Evolutionary conservation across 768 basidiomycete species (phyloP), one percentile per base, ranked within the genome.

Genomic region (Phanerochaete sordida): DNA sequence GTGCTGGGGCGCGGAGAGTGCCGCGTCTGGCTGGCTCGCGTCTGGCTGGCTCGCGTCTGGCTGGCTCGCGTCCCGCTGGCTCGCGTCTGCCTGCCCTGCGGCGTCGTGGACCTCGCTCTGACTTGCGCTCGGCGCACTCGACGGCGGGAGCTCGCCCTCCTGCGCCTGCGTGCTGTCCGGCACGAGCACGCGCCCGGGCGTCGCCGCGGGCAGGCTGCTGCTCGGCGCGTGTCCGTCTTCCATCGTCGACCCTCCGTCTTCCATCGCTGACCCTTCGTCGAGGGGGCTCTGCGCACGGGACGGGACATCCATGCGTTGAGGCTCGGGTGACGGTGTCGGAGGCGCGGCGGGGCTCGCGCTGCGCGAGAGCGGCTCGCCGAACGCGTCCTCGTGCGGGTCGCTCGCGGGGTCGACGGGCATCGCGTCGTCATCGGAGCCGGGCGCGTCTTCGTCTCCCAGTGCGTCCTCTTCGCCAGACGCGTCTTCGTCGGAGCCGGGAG

Each of bases 161-260:
- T 16, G 39, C 39, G 39, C 47, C 53, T 54, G 53, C n/a, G 53
- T 54, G 24, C 53, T 54, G 37, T 54, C 53, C 2, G 53, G 53
- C 5, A 54, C 53, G 37, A 54, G 53, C 33, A 54, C 53, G 19
- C 44, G 39, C 11, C 44, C 56, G 26, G 43, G 56, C 1, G 56
- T 23, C 12, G 56, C 44, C 21, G 26, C n/a, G n/a, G n/a, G n/a
- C n/a, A n/a, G n/a, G n/a, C n/a, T n/a, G n/a, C n/a, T n/a, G n/a
- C n/a, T n/a, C n/a, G n/a, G n/a, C n/a, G n/a, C n/a, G n/a, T n/a
- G n/a, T n/a, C n/a, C n/a, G n/a, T n/a, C n/a, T n/a, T n/a, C n/a
- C n/a, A n/a, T n/a, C n/a, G n/a, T n/a, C n/a, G n/a, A n/a, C n/a
- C n/a, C n/a, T n/a, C n/a, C n/a, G n/a, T n/a, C n/a, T n/a, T n/a